Evolutionary conservation across 164 flowering plant genomes (phyloP).

Genomic region (Tinospora cordifolia): DNA sequence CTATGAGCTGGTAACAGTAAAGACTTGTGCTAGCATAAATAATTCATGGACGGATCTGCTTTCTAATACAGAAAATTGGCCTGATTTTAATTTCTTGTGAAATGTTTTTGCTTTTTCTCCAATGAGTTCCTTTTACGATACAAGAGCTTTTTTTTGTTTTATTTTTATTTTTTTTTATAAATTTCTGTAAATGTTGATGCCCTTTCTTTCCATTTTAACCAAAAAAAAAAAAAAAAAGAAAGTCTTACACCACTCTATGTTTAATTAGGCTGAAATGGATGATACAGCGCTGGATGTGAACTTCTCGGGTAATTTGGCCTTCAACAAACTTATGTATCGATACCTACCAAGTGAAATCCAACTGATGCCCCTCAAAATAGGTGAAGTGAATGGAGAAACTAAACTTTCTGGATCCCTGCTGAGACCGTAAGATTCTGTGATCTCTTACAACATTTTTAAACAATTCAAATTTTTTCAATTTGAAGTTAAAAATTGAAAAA

Average conservation of each 20-base stretch:
- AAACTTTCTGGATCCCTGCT: conserved; percentile 90
- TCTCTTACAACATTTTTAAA: background rate
- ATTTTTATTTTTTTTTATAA: too few relatives aligned
- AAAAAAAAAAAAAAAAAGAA: too few relatives aligned
- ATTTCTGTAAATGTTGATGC: background rate
- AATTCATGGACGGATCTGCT: too few relatives aligned
- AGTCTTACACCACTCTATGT: background rate
- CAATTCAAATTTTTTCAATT: background rate
- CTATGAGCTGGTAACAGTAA: too few relatives aligned
- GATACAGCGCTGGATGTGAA: conserved; percentile 85
- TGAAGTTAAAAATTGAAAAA: background rate
- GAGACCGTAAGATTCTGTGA: conserved; percentile 62
- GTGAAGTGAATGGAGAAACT: conserved; percentile 87
- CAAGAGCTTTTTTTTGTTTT: too few relatives aligned
- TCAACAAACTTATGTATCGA: conserved; percentile 64
- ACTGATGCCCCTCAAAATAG: conserved; percentile 57
- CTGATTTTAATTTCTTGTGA: background rate
- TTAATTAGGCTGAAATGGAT: conserved; percentile 78
- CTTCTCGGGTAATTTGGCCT: conserved; percentile 76
- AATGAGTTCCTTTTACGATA: background rate
- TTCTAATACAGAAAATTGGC: background rate
- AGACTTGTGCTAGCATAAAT: too few relatives aligned
- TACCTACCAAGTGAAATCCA: conserved; percentile 71
- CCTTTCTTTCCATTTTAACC: too few relatives aligned
- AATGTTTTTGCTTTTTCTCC: background rate